A percentile compares a stretch with the other conserved stretches of the same genome.
These are phyloP conservation scores for Zizania latifolia DNA, from an alignment of 176 grass and related monocot species.

Conservation along the genomic window DNA sequence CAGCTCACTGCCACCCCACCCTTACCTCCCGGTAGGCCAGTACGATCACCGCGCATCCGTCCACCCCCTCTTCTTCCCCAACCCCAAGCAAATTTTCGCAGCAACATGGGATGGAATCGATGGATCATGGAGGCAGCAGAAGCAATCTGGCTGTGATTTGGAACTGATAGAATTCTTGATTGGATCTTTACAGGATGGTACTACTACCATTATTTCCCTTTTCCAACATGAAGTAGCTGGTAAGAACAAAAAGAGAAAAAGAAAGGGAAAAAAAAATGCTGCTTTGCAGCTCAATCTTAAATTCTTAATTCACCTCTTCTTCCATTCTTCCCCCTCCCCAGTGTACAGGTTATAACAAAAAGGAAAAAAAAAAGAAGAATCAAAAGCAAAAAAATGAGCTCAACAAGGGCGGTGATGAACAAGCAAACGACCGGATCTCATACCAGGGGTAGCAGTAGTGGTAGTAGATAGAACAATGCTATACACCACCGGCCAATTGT, in stretches of 20 bases:
- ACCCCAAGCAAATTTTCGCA: not conserved
- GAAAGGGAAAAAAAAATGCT: constrained; percentile 2
- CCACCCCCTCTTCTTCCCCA: not conserved
- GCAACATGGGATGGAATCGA: not conserved
- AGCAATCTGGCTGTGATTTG: not conserved
- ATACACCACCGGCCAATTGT: constrained; percentile 19
- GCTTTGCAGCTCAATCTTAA: constrained; percentile 35
- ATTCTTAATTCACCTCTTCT: constrained; percentile 11
- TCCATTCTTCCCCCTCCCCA: not conserved
- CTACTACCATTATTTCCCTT: constrained; percentile 22
- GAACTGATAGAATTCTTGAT: not conserved
- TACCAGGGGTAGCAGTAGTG: constrained; percentile 15
- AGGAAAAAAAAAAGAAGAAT: not conserved
- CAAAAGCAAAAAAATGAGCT: constrained; percentile 33
- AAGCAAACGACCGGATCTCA: constrained; percentile 28
- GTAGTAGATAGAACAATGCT: constrained; percentile 40
- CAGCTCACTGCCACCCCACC: constrained; percentile 45
- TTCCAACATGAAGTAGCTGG: constrained; percentile 2
- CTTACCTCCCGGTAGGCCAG: too few species aligned
- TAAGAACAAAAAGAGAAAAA: not conserved
- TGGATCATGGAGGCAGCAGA: not conserved
- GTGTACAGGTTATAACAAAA: constrained; percentile 24
- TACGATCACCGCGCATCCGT: too few species aligned
- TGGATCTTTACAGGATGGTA: constrained; percentile 28
- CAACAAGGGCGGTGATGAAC: constrained; percentile 19